Evolutionary conservation across 2,329 filamentous ascomycete genomes (phyloP).

Genomic region (Fusarium sacchari): DNA sequence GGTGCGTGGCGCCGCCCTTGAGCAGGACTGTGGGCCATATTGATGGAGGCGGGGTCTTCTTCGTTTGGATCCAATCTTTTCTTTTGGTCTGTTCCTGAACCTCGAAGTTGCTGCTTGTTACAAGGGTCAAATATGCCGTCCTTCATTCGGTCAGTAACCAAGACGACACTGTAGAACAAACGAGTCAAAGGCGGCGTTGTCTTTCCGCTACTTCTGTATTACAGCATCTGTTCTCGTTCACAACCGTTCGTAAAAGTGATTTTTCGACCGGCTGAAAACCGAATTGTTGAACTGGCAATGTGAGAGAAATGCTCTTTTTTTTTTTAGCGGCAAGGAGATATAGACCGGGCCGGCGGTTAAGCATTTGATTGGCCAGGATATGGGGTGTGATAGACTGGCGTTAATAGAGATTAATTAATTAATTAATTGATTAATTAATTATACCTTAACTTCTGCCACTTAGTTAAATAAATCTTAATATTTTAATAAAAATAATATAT

Average conservation of each 20-base stretch:
- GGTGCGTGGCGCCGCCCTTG: constrained; percentile 40
- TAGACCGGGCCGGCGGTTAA: constrained; percentile 21
- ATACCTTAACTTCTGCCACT: too few relatives aligned
- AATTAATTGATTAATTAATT: too few relatives aligned
- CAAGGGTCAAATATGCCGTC: neutral
- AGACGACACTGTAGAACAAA: neutral
- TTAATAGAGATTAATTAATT: too few relatives aligned
- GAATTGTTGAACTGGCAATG: constrained; percentile 12
- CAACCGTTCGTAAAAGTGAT: neutral
- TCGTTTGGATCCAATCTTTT: constrained; percentile 11
- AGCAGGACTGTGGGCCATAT: constrained; percentile 34
- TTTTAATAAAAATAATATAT: too few relatives aligned
- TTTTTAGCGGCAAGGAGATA: constrained; percentile 24
- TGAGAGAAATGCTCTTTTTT: neutral
- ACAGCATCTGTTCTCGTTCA: neutral
- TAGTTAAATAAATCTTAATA: too few relatives aligned
- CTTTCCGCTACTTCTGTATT: neutral
- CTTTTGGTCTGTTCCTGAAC: constrained; percentile 9
- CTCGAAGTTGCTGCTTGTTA: neutral
- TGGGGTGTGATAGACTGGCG: constrained; percentile 10
- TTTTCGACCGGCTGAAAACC: constrained; percentile 5
- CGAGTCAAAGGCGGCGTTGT: neutral
- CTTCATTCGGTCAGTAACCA: constrained; percentile 4
- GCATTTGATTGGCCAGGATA: constrained; percentile 8
- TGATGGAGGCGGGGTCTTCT: constrained; percentile 35